A percentile compares a stretch with the other conserved stretches of the same genome.
These are phyloP conservation scores for Suhomyces ambrosiae DNA, from an alignment of 1,139 yeast species.

Conservation along the genomic window DNA sequence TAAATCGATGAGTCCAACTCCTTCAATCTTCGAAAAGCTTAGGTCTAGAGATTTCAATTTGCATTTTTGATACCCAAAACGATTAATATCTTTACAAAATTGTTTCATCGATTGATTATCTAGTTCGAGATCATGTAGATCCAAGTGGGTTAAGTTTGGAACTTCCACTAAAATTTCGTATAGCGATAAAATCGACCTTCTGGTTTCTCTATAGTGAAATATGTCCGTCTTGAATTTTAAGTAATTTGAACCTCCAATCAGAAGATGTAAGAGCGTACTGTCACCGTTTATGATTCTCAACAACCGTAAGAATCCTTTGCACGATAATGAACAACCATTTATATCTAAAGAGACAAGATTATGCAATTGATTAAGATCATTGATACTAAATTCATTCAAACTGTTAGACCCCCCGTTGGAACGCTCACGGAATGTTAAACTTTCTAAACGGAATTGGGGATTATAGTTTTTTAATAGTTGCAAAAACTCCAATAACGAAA, in stretches of 20 bases:
- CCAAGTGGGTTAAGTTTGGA: conserved; percentile 29
- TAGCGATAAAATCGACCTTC: conserved; percentile 21
- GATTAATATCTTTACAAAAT: conserved; percentile 29
- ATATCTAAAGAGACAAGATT: conserved; percentile 34
- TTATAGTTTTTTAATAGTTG: conserved; percentile 34
- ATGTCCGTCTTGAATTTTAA: conserved; percentile 35
- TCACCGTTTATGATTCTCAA: conserved; percentile 24
- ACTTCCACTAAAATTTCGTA: conserved; percentile 25
- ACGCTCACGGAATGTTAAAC: conserved; percentile 36
- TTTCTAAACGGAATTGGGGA: conserved; percentile 29
- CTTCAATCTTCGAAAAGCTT: conserved; percentile 39
- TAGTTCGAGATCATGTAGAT: conserved; percentile 39
- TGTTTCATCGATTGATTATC: conserved; percentile 39
- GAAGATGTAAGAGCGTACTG: conserved; percentile 21
- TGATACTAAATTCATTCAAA: conserved; percentile 28
- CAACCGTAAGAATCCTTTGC: conserved; percentile 35
- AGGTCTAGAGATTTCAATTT: conserved; percentile 33
- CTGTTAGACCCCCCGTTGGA: conserved; percentile 21
- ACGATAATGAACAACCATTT: conserved; percentile 36
- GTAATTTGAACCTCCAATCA: conserved; percentile 37
- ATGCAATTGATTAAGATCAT: conserved; percentile 30
- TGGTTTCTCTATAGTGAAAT: conserved; percentile 15
- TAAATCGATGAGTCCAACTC: conserved; percentile 42
- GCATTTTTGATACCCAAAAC: conserved; percentile 21
- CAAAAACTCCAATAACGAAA: conserved; percentile 33